phyloP scores from a whole-genome alignment of 352 stramenopile species.

The Pythium folliculosum region DNA sequence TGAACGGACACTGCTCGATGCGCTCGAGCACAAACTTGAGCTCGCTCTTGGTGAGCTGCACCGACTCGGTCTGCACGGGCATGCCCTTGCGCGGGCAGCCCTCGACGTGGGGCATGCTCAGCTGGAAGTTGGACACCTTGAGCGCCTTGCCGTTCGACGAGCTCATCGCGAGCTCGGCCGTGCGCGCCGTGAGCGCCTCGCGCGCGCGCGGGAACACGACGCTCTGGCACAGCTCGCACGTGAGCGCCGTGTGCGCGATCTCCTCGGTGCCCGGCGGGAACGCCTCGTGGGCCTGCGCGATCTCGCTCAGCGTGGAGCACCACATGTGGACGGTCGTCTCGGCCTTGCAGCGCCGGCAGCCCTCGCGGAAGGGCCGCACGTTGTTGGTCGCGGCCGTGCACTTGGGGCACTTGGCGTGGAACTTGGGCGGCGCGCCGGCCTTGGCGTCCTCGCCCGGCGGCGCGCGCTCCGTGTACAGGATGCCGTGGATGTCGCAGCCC shows the following conservation, averaged over 20 bases:
- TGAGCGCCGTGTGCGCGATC: constrained; percentile 73
- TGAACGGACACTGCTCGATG: constrained; percentile 71
- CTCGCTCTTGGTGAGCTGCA: constrained; percentile 84
- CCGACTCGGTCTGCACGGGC: constrained; percentile 62
- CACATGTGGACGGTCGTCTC: constrained; percentile 74
- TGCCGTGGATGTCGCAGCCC: constrained; percentile 82
- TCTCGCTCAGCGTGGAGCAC: constrained; percentile 62
- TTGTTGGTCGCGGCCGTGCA: constrained; percentile 85
- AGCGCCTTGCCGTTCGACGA: constrained; percentile 60
- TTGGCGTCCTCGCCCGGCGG: constrained; percentile 23
- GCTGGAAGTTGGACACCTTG: constrained; percentile 83
- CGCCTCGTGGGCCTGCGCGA: constrained; percentile 63
- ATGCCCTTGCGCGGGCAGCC: constrained; percentile 82
- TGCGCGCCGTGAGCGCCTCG: constrained; percentile 68
- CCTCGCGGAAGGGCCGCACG: constrained; percentile 80
- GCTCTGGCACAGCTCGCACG: constrained; percentile 72
- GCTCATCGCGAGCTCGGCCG: constrained; percentile 46
- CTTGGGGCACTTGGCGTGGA: constrained; percentile 82
- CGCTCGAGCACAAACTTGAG: constrained; percentile 85
- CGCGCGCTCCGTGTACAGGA: constrained; percentile 79
- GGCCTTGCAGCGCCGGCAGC: constrained; percentile 81
- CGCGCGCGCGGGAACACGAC: constrained; percentile 75
- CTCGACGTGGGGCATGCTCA: constrained; percentile 88
- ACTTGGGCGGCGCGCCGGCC: constrained; percentile 1
- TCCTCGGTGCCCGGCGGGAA: constrained; percentile 67